These are phyloP conservation scores for Cyberlindnera meyerae DNA, from an alignment of 805 yeast genomes.

Conservation along the genomic window DNA sequence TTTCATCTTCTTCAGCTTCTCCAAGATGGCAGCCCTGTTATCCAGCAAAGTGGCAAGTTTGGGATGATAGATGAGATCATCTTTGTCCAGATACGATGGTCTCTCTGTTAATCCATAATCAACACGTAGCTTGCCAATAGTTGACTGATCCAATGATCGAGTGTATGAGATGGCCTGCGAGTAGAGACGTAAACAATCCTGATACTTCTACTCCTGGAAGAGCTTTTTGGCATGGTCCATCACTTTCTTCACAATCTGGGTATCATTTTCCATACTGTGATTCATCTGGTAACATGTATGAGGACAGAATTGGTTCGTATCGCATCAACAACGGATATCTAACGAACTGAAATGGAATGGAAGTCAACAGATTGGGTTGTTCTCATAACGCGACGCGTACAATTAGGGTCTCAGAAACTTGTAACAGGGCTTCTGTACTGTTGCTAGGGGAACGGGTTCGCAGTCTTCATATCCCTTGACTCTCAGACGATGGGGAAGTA, in stretches of 20 bases:
- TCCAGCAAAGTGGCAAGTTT: constrained; percentile 21
- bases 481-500: no score
- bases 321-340: no score
- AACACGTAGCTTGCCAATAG: constrained; percentile 8
- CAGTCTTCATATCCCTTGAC: no score
- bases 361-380: no score
- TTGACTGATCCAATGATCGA: constrained; percentile 14
- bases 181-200: constrained; percentile 14
- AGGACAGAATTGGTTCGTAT: no score
- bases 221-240: constrained; percentile 14
- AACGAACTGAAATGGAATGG: no score
- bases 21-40: constrained; percentile 21
- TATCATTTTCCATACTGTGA: no score
- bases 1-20: constrained; percentile 10
- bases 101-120: constrained; percentile 14
- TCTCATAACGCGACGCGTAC: no score
- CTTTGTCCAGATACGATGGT: constrained; percentile 11
- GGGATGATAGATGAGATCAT: constrained; percentile 18
- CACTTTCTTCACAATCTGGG: constrained; percentile 10
- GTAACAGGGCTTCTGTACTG: no score
- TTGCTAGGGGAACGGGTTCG: no score
- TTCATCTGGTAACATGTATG: no score
- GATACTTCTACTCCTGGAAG: constrained; percentile 13
- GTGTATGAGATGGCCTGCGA: constrained; percentile 19
- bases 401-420: no score